These are phyloP conservation scores for Euphrasia arctica DNA, from an alignment of 305 asterid genomes.

Conservation along the genomic window DNA sequence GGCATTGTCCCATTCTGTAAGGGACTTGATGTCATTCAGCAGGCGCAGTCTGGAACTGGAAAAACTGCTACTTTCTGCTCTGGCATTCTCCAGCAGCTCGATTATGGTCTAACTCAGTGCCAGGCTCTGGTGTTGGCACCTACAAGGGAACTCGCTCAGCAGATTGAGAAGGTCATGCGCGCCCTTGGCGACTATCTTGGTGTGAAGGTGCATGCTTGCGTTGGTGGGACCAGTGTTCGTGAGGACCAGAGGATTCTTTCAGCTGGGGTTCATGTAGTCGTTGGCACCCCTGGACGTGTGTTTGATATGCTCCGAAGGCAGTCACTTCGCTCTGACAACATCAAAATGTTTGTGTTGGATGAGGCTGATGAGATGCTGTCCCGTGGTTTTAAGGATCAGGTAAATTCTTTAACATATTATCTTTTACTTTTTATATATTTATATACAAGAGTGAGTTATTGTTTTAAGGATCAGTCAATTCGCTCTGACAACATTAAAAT, in stretches of 20 bases:
- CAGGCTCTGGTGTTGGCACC: slow-evolving; percentile 81
- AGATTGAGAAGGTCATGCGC: slow-evolving; percentile 73
- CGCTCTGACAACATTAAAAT: too few species aligned
- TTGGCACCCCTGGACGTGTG: slow-evolving; percentile 83
- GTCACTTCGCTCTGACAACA: slow-evolving; percentile 56
- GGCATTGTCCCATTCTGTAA: slow-evolving; percentile 70
- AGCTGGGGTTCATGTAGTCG: slow-evolving; percentile 79
- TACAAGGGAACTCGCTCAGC: slow-evolving; percentile 63
- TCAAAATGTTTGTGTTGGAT: slow-evolving; percentile 67
- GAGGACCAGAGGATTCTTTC: slow-evolving; percentile 73
- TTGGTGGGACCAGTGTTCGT: slow-evolving; percentile 77
- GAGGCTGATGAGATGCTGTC: slow-evolving; percentile 87
- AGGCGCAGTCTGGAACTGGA: slow-evolving; percentile 78
- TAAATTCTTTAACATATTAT: slow-evolving; percentile 9
- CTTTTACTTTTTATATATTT: too few species aligned
- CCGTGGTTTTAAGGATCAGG: slow-evolving; percentile 78
- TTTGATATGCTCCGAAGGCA: slow-evolving; percentile 67
- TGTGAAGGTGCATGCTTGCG: slow-evolving; percentile 77
- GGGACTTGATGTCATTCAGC: slow-evolving; percentile 76
- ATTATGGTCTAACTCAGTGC: slow-evolving; percentile 56
- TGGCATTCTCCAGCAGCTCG: slow-evolving; percentile 70
- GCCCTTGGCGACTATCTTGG: slow-evolving; percentile 80
- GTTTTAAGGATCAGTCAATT: too few species aligned
- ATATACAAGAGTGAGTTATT: too few species aligned
- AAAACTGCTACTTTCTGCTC: slow-evolving; percentile 75